Base-by-base conservation (phyloP, 352 stramenopile species). In the Thraustotheca clavata region DNA sequence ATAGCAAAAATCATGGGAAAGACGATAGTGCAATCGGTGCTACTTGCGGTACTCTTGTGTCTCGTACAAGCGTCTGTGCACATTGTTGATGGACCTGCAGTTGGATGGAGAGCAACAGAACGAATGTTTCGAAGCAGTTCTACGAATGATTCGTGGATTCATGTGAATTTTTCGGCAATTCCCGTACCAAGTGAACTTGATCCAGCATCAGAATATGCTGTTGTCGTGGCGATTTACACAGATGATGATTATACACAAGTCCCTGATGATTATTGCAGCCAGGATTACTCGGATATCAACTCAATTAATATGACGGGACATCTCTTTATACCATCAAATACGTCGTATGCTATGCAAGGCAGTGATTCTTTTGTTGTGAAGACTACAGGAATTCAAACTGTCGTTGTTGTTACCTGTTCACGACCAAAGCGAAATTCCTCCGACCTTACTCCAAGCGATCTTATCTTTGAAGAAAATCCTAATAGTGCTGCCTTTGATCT, bases 401-500 rank as follows among this genome's bases (percentile, higher is more conserved):
- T 84, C 32, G 60, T 91, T 38, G 39, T 94, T 4, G 69, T 87
- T 39, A 78, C 83, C 0, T 94, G 85, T 68, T 89, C 80, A 81
- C 90, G 88, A 63, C 83, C 90, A 63, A 92, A 92, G 72, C 81
- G 73, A 59, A 80, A 83, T 33, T 76, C 72, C 8, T 91, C 80
- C 12, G 63, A 88, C 46, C 89, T 82, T 46, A 73, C 84, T 26
- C 31, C 26, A n/a, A 5, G 35, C 48, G 18, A 41, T 9, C 26
- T 62, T 7, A 40, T 46, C 6, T 65, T 41, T 39, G 35, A 65
- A 36, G 57, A 65, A 1, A 36, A 39, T 27, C 18, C 22, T 20
- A 27, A 20, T 32, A 43, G 31, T 33, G 38, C 39, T 16, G 61
- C 91, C 62, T 69, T 91, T 32, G 69, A 69, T 63, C 69, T 92